Percentiles rank a stretch among this genome's conserved stretches.
Conservation (phyloP, 805 yeast species). For the Candida maesae region DNA sequence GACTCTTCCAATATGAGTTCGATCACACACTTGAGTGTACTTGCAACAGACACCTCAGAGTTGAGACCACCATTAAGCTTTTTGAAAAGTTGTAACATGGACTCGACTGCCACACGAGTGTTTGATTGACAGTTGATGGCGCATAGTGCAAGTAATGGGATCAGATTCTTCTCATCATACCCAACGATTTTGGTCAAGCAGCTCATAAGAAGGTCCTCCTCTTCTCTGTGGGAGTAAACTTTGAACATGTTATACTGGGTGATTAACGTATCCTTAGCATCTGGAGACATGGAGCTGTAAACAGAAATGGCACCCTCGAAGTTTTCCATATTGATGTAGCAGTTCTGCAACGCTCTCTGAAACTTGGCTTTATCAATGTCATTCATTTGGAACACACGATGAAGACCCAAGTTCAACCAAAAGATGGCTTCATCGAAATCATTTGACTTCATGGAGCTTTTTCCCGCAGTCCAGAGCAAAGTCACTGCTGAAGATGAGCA, state of each 20-base stretch:
- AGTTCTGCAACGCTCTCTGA: constrained; percentile 33
- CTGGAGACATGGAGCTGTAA: constrained; percentile 24
- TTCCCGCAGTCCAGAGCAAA: constrained; percentile 38
- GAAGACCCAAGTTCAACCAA: constrained; percentile 28
- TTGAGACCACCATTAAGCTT: constrained; percentile 17
- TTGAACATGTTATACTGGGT: constrained; percentile 33
- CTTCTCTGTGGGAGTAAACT: constrained; percentile 15
- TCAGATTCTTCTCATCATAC: constrained; percentile 32
- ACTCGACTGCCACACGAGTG: constrained; percentile 26
- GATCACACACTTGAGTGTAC: constrained; percentile 29
- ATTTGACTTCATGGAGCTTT: constrained; percentile 27
- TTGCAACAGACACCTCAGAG: constrained; percentile 24
- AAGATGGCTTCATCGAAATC: constrained; percentile 21
- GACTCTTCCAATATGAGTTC: constrained; percentile 29
- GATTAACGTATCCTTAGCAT: constrained; percentile 25
- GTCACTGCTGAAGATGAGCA: constrained; percentile 33
- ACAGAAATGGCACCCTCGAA: constrained; percentile 21
- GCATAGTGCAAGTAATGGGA: constrained; percentile 31
- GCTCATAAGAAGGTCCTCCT: constrained; percentile 17
- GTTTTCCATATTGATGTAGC: constrained; percentile 25
- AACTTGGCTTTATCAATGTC: constrained; percentile 34
- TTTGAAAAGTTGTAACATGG: constrained; percentile 27
- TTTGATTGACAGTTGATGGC: constrained; percentile 29
- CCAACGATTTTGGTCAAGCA: constrained; percentile 32
- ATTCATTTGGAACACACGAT: constrained; percentile 23